Evolutionary conservation across 2,329 filamentous ascomycete species (phyloP), one percentile per base, ranked within the genome.

Genomic region (Alternaria metachromatica): DNA sequence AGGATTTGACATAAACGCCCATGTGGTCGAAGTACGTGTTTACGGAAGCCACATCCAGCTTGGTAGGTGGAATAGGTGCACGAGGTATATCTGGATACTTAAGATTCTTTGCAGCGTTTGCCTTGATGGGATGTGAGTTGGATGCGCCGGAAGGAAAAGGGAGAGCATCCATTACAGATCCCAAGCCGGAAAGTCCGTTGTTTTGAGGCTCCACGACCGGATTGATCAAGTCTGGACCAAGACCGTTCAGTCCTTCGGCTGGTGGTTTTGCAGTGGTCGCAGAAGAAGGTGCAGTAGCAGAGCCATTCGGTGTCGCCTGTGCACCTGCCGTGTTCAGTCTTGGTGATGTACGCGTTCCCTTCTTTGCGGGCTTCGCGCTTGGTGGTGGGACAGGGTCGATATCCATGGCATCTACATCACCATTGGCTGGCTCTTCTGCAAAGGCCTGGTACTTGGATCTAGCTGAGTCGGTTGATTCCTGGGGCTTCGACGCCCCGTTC

Each of bases 111-210:
- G 76, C 81, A 55, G 68, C 76, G 65, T 72, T 80, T 60, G 67
- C 67, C 58, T 82, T 81, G 7, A 79, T 81, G 7, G 82, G 82
- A 26, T 83, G 77, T 5, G 77, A 70, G 26, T 80, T 80, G 6
- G 83, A 82, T 4, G 88, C 73, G 44, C 84, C 82, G 2, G 88
- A 90, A 62, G 85, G 77, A 72, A 90, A 90, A 4, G 88, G 88
- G 3, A 90, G 80, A 1, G 81, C 85, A 9, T 82, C 80, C 44
- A 80, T 81, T 43, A 90, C 79, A 59, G 87, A 85, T 26, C 83
- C 81, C 21, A 90, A 73, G 57, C 85, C 84, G 18, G 89, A 82
- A 9, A 87, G 87, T 18, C 77, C 82, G 48, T 76, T 53, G 21
- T 23, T 73, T 26, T 83, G 81, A 7, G 82, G 76, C 45, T 78